Evolutionary conservation across 805 yeast species (phyloP), one percentile per base, ranked within the genome.

Genomic region (Wickerhamiella sorbophila): DNA sequence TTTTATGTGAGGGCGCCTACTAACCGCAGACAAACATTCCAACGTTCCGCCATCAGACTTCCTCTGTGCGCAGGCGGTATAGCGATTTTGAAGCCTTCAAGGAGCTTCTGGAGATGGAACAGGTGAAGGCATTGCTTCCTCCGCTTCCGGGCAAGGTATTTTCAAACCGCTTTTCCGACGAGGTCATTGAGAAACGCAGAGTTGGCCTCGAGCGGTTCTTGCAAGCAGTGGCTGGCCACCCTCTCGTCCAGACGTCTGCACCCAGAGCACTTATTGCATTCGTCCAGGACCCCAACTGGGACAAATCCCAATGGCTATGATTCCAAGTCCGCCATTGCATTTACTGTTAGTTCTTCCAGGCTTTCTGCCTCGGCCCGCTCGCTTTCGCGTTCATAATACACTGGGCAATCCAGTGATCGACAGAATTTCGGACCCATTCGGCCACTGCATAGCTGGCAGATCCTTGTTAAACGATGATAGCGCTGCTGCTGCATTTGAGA

Each of bases 261-360:
- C 70, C 88, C 17, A 74, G 75, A 51, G 75, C 79, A 1, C 69
- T 87, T 48, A 77, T 77, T 44, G 78, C 85, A 40, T 88, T 91
- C 53, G 76, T 91, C 41, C 95, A 88, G 60, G 87, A 83, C 54
- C 94, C 84, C 4, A 69, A 64, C 32, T 84, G 94, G 94, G 83
- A 73, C 49, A 66, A 66, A 50, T 38, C 43, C 15, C 44, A 42
- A 10, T 50, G 50, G 50, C 35, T 45, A 4, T 40, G 44, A 15
- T 2, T 4, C 19, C 20, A 24, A 24, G 6, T 41, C 20, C n/a
- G 4, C 27, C n/a, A 36, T 12, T 2, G 40, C 40, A 3, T 24
- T 18, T 14, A 3, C 34, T 9, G 26, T 37, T 10, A 33, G 10
- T 5, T n/a, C 40, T 10, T 19, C 32, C 22, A 35, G 15, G 20